Base-by-base conservation (phyloP, 2,329 filamentous ascomycete species). In the Pseudonectria buxi region DNA sequence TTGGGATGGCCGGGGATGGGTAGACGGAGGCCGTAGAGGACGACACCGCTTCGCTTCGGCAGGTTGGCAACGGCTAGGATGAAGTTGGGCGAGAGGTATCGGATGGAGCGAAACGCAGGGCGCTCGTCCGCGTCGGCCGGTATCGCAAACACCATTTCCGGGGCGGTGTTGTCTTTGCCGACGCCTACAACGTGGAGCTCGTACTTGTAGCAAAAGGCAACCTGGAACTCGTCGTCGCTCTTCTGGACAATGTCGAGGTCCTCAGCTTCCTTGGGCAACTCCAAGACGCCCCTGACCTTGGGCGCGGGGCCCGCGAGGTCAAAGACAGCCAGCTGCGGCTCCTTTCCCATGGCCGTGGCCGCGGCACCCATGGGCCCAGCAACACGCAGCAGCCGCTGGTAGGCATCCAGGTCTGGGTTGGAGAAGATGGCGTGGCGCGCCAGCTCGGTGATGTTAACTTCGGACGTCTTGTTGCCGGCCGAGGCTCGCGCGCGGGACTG, bases 241-340 rank as follows among this genome's bases (percentile, higher is more conserved):
- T 69, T 74, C 58, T 84, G 78, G 5, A 63, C 32, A 30, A 88
- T 69, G 54, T 89, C 85, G 33, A 88, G 50, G 56, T 88, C 85
- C 51, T 77, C 76, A 1, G 78, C 79, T 53, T 82, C 76, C 46
- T 61, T 68, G 12, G 60, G 52, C 27, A 76, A 58, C 42, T 74
- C 67, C 35, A 81, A 47, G 33, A 66, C 60, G 18, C 71, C 72
- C 49, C 66, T 65, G 31, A 60, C 41, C 50, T 65, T 72, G 39
- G 70, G 70, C 10, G 42, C 35, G 25, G 64, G 72, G 25, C 65
- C 74, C 2, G 67, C 63, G 2, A 68, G 64, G 55, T 85, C 76
- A 56, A 95, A 94, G 28, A 95, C 63, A 16, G 86, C 81, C 41
- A 95, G 75, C 62, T 95, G 84, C 10, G 83, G 76, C 31, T 83